These are phyloP conservation scores for Primulina eburnea DNA, from an alignment of 257 asterid species.

Conservation along the genomic window DNA sequence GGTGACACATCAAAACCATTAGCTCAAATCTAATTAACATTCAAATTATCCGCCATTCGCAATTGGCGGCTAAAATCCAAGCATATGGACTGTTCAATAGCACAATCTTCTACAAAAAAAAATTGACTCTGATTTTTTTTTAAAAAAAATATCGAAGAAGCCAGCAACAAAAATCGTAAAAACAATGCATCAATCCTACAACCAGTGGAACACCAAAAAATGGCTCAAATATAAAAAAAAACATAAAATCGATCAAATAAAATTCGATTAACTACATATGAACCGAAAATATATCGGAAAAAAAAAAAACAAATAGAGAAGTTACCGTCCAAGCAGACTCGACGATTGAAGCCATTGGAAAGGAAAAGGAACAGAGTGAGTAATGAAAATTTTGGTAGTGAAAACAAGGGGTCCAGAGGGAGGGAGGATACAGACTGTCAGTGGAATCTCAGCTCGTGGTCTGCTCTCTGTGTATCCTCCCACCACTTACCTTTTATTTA, in stretches of 20 bases:
- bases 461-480: slow-evolving; percentile 13
- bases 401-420: not conserved
- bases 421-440: slow-evolving; percentile 33
- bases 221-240: no score
- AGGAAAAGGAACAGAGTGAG: slow-evolving; percentile 17
- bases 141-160: no score
- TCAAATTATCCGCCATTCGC: not conserved
- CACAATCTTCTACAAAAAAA: not conserved
- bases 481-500: not conserved
- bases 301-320: not conserved
- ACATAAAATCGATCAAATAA: not conserved
- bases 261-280: no score
- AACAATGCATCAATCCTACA: not conserved
- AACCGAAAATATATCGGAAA: not conserved
- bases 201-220: not conserved
- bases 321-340: slow-evolving; percentile 51
- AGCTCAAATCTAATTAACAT: slow-evolving; percentile 15
- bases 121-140: no score
- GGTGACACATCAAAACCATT: not conserved
- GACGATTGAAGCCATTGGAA: slow-evolving; percentile 38
- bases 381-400: not conserved
- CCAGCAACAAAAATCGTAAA: not conserved
- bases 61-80: not conserved
- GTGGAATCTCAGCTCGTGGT: slow-evolving; percentile 38
- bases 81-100: slow-evolving; percentile 13